Evolutionary conservation across 257 asterid species (phyloP).

Genomic region (Petunia secreta): DNA sequence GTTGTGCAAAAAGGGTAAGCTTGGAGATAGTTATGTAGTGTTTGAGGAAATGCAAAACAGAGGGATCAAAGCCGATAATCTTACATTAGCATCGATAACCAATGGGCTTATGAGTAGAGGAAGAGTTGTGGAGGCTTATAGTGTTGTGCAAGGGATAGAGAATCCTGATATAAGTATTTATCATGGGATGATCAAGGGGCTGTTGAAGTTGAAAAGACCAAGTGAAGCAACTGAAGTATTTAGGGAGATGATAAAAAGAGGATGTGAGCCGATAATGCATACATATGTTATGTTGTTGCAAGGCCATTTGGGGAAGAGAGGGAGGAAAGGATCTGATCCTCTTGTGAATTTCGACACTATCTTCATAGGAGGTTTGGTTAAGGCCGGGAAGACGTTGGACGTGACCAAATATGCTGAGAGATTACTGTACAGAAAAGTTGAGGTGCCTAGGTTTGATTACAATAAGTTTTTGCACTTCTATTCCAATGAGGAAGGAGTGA

Average conservation of each 20-base stretch:
- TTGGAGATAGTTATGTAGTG: conserved; percentile 56
- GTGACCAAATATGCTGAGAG: conserved; percentile 87
- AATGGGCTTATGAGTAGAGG: conserved; percentile 64
- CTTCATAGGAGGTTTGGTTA: conserved; percentile 85
- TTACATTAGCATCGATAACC: conserved; percentile 52
- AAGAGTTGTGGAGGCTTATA: conserved; percentile 66
- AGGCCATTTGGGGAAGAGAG: conserved; percentile 90
- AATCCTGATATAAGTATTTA: conserved; percentile 58
- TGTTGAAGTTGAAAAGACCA: conserved; percentile 68
- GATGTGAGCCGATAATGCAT: conserved; percentile 94
- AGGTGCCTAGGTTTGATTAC: conserved; percentile 92
- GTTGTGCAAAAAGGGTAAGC: conserved; percentile 77
- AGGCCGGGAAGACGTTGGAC: conserved; percentile 70
- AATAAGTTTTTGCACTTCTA: conserved; percentile 78
- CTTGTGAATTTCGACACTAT: conserved; percentile 93
- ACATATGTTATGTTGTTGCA: conserved; percentile 89
- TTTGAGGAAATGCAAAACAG: conserved; percentile 74
- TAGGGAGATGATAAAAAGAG: conserved; percentile 79
- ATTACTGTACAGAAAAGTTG: conserved; percentile 58
- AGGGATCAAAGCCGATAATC: conserved; percentile 56
- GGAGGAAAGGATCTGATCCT: conserved; percentile 84
- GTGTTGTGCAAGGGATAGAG: conserved; percentile 52
- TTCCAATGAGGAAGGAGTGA: conserved; percentile 83
- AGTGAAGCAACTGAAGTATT: conserved; percentile 82
- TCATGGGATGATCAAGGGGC: conserved; percentile 90